Evolutionary conservation across 495 filamentous ascomycete genomes (phyloP).

Genomic region (Neurospora sp.): DNA sequence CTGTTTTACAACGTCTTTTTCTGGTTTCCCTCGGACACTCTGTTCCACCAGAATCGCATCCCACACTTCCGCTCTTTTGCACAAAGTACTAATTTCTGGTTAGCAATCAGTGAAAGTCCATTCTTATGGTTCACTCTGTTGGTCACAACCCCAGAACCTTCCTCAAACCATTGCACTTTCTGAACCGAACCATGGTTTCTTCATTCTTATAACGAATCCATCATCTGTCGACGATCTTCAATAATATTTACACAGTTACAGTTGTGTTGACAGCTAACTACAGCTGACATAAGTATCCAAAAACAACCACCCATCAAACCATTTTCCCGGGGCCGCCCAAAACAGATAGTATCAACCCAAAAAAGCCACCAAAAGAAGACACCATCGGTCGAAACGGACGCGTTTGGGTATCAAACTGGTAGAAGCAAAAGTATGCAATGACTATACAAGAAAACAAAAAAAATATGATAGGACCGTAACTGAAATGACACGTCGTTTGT

Average conservation of each 20-base stretch:
- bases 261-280: neutral
- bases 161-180: neutral
- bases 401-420: neutral
- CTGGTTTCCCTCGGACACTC: neutral
- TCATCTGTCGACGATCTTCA: neutral
- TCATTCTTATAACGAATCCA: neutral
- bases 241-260: neutral
- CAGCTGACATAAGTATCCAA: neutral
- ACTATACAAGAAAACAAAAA: neutral
- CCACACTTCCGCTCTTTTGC: neutral
- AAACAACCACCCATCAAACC: neutral
- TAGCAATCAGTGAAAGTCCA: neutral
- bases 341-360: neutral
- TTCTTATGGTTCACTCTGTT: neutral
- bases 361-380: neutral
- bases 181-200: neutral
- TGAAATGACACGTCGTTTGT: neutral
- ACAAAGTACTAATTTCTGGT: neutral
- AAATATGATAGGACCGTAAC: neutral
- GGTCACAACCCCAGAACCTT: too few relatives aligned
- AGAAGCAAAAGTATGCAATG: neutral
- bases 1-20: neutral
- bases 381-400: neutral
- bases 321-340: neutral
- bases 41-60: neutral